Evolutionary conservation across 805 yeast genomes (phyloP).

Genomic region (Metschnikowia noctiluminum): DNA sequence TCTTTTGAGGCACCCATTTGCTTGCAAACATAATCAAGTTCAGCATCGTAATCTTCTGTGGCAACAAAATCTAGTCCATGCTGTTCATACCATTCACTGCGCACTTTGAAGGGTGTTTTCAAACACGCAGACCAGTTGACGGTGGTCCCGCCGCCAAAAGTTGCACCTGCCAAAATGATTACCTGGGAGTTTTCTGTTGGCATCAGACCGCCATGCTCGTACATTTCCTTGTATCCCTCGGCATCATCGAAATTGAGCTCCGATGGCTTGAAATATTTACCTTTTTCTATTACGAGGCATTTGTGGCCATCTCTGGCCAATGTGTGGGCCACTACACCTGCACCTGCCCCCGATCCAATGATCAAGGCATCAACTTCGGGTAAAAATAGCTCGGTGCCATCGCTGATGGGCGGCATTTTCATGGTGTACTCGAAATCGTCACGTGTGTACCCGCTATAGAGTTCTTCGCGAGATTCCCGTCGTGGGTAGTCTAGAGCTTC

Average conservation of each 20-base stretch:
- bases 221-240: constrained; percentile 34
- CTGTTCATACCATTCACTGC: constrained; percentile 49
- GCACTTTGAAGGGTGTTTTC: constrained; percentile 46
- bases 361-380: constrained; percentile 44
- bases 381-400: constrained; percentile 29
- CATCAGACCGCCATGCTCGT: constrained; percentile 39
- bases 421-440: constrained; percentile 29
- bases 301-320: constrained; percentile 41
- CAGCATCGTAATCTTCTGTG: constrained; percentile 38
- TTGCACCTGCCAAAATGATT: constrained; percentile 46
- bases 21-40: constrained; percentile 43
- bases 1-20: constrained; percentile 47
- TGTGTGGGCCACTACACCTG: constrained; percentile 50
- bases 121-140: constrained; percentile 57
- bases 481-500: constrained; percentile 40
- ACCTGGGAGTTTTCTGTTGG: constrained; percentile 33
- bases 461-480: constrained; percentile 25
- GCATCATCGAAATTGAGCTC: constrained; percentile 37
- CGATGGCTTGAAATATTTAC: constrained; percentile 35
- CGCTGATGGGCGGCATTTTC: constrained; percentile 28
- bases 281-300: constrained; percentile 50
- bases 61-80: constrained; percentile 48
- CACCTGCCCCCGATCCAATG: constrained; percentile 53
- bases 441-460: constrained; percentile 23
- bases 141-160: constrained; percentile 57